Base-by-base conservation (phyloP, 164 flowering plant genomes). In the Nelumbo lutea region DNA sequence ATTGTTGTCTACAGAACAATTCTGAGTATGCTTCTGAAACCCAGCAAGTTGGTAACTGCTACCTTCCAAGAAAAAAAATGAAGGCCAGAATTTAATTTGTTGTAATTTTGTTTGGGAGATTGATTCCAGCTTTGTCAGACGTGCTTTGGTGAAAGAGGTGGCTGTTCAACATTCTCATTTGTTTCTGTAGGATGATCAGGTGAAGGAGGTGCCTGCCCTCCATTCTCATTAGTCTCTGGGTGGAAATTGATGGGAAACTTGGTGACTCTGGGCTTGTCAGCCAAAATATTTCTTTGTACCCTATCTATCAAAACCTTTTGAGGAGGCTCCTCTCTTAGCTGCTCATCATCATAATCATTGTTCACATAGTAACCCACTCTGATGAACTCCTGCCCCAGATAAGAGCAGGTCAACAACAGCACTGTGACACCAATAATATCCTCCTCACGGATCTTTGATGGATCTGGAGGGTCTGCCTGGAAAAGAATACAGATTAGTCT, bases 371-470 rank as follows among this genome's bases (percentile, higher is more conserved):
- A 95, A 6, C 98, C 98, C 55, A 95, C 97, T 50, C 98, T 83
- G 59, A 95, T 72, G 75, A 95, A 95, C 77, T 95, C 98, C 75
- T 95, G 98, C 4, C 94, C 94, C 74, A 95, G 8, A 68, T 92
- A 95, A 63, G 98, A 95, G 79, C 98, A 95, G 1, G 97, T 92
- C 78, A 95, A 72, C 27, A 95, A 82, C 72, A 95, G 83, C 65
- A 95, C 98, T 1, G 98, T 95, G 27, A 95, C 97, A n/a, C 98
- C 98, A 72, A 95, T 89, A 9, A 95, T 90, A 72, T 95, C 99
- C 74, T 92, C 97, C 67, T 95, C 97, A 42, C 90, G 93, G 65
- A 95, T 95, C 72, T 89, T 95, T 45, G 90, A 85, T 51, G 99
- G 99, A 64, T 95, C 97, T 59, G 93, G 90, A 67, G 89, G 90